Evolutionary conservation across 2,329 filamentous ascomycete species (phyloP).

Genomic region (Thermothelomyces thermophilus): DNA sequence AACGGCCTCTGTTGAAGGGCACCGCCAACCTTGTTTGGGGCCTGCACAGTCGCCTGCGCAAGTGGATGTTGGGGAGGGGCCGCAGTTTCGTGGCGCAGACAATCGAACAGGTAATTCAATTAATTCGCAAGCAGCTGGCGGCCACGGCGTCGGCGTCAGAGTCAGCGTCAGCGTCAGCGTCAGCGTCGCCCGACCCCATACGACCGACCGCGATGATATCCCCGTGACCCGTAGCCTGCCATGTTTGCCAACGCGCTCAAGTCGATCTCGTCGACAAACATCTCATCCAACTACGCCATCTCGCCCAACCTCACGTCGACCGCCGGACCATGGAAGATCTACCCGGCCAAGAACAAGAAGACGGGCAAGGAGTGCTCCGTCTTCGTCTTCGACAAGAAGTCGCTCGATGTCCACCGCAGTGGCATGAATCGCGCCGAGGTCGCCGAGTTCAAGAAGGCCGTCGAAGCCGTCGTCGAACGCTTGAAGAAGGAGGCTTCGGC

Average conservation of each 20-base stretch:
- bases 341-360: conserved; percentile 94
- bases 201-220: conserved; percentile 15
- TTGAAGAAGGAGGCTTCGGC: conserved; percentile 88
- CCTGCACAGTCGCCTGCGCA: not conserved
- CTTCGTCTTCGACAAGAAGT: conserved; percentile 90
- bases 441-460: conserved; percentile 66
- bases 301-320: conserved; percentile 67
- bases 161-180: not conserved
- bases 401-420: conserved; percentile 62
- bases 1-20: not conserved
- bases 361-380: conserved; percentile 84
- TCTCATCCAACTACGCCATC: conserved; percentile 83
- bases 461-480: conserved; percentile 86
- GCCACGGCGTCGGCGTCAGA: not conserved
- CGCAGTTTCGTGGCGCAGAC: not conserved
- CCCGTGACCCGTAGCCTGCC: conserved; percentile 27
- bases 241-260: conserved; percentile 96
- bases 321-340: conserved; percentile 93
- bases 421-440: conserved; percentile 57
- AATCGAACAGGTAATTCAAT: not conserved
- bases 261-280: conserved; percentile 84
- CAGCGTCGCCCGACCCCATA: conserved; percentile 1
- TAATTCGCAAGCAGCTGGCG: too few relatives aligned
- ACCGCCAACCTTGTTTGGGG: too few relatives aligned
- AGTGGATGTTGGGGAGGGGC: not conserved